phyloP scores from a whole-genome alignment of 768 basidiomycete species.

The Cytidiella melzeri region DNA sequence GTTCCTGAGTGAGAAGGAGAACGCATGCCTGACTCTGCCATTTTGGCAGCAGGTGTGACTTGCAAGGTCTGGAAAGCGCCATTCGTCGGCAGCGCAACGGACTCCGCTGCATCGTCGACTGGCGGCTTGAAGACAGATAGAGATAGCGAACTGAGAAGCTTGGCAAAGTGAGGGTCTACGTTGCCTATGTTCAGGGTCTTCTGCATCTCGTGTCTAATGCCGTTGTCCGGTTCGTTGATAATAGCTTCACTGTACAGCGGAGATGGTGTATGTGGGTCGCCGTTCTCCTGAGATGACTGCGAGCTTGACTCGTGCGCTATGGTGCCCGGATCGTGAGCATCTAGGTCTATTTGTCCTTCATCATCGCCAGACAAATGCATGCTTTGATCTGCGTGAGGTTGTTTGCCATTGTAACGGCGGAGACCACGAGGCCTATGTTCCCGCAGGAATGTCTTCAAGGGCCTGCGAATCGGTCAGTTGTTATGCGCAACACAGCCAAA shows the following conservation, averaged over 20 bases:
- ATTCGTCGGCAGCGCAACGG: background rate
- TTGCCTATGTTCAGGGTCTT: slow-evolving; percentile 27
- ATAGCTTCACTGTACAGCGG: slow-evolving; percentile 44
- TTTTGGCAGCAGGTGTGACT: background rate
- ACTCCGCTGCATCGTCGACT: background rate
- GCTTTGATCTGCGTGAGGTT: slow-evolving; percentile 11
- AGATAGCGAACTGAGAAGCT: slow-evolving; percentile 56
- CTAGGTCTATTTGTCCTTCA: slow-evolving; percentile 15
- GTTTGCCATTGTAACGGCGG: slow-evolving; percentile 22
- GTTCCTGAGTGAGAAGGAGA: slow-evolving; percentile 4
- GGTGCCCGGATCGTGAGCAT: slow-evolving; percentile 18
- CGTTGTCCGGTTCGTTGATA: slow-evolving; percentile 24
- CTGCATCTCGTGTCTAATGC: slow-evolving; percentile 21
- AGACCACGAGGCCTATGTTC: slow-evolving; percentile 49
- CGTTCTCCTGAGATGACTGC: slow-evolving; percentile 54
- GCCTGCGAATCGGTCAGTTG: slow-evolving; percentile 29
- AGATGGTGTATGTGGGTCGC: slow-evolving; percentile 60
- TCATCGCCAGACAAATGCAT: slow-evolving; percentile 24
- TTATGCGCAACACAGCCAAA: background rate
- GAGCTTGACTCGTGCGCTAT: slow-evolving; percentile 58
- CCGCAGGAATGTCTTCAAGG: slow-evolving; percentile 63
- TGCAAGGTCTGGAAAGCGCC: background rate
- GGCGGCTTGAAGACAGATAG: slow-evolving; percentile 37
- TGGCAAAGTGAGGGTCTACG: slow-evolving; percentile 68
- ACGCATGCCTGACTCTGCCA: background rate